Percentiles rank a stretch among this genome's conserved stretches.
These are phyloP conservation scores for Aspergillus aculeatinus DNA, from an alignment of 2,329 filamentous ascomycete genomes.

Conservation along the genomic window DNA sequence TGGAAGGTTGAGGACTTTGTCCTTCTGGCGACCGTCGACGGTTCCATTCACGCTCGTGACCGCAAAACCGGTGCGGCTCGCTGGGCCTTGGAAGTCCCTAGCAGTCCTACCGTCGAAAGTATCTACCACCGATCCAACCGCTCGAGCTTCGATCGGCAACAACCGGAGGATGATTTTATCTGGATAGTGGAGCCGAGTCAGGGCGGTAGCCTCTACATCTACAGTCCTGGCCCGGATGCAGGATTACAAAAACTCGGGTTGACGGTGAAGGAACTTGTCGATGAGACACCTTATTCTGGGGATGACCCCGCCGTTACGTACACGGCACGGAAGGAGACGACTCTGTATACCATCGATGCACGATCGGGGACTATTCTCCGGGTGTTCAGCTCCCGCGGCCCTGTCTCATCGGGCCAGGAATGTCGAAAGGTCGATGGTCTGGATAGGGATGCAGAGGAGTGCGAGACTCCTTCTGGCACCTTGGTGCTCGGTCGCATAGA, in stretches of 20 bases:
- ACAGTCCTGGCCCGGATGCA: slow-evolving; percentile 63
- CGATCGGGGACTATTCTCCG: slow-evolving; percentile 78
- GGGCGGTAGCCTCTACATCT: slow-evolving; percentile 84
- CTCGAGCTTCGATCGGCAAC: slow-evolving; percentile 58
- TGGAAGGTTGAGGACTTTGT: slow-evolving; percentile 99
- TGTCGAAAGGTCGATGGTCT: slow-evolving; percentile 69
- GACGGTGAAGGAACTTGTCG: slow-evolving; percentile 74
- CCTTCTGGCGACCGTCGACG: slow-evolving; percentile 99
- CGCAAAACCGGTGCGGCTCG: slow-evolving; percentile 78
- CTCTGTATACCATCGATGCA: slow-evolving; percentile 84
- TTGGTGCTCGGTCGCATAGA: slow-evolving; percentile 83
- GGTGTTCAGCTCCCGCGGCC: slow-evolving; percentile 75
- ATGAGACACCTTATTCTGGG: slow-evolving; percentile 74
- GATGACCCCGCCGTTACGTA: slow-evolving; percentile 79
- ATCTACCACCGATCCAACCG: slow-evolving; percentile 72
- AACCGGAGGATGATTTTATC: slow-evolving; percentile 75
- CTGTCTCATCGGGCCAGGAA: slow-evolving; percentile 68
- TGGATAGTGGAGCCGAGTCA: slow-evolving; percentile 94
- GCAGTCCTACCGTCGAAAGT: slow-evolving; percentile 87
- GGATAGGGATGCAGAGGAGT: slow-evolving; percentile 66
- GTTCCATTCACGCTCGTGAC: slow-evolving; percentile 88
- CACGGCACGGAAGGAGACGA: slow-evolving; percentile 86
- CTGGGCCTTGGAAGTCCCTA: slow-evolving; percentile 77
- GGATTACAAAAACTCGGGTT: slow-evolving; percentile 50
- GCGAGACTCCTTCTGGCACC: slow-evolving; percentile 69